Evolutionary conservation across 1,284 basidiomycete genomes (phyloP).

Genomic region (Earliella scabrosa): DNA sequence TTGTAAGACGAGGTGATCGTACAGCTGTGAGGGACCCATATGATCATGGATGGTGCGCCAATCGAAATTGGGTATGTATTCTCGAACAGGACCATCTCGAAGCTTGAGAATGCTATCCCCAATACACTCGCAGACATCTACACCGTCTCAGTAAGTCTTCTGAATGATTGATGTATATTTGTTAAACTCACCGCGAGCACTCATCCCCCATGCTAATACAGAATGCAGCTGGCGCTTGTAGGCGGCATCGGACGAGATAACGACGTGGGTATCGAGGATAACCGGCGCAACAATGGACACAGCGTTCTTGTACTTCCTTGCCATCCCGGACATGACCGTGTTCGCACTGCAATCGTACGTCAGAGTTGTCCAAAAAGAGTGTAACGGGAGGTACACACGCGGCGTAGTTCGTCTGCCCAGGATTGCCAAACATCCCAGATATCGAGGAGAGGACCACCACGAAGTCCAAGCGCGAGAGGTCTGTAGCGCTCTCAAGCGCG

Average conservation of each 20-base stretch:
- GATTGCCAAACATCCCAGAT: slow-evolving; percentile 39
- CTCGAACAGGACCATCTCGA: slow-evolving; percentile 21
- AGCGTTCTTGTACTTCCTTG: slow-evolving; percentile 37
- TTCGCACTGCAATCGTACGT: slow-evolving; percentile 37
- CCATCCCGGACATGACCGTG: slow-evolving; percentile 37
- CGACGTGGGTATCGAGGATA: slow-evolving; percentile 34
- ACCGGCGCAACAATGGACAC: slow-evolving; percentile 40
- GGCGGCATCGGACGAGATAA: slow-evolving; percentile 11
- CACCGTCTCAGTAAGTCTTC: too few species aligned
- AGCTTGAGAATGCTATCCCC: slow-evolving; percentile 33
- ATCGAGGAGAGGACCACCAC: slow-evolving; percentile 42
- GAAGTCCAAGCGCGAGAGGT: slow-evolving; percentile 39
- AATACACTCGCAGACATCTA: slow-evolving; percentile 39
- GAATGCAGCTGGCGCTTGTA: slow-evolving; percentile 20
- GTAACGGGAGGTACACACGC: too few species aligned
- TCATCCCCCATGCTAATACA: slow-evolving; percentile 33
- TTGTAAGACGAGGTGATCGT: slow-evolving; percentile 26
- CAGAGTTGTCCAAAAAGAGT: too few species aligned
- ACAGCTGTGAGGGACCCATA: slow-evolving; percentile 28
- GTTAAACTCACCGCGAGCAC: slow-evolving; percentile 33
- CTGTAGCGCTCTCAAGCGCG: slow-evolving; percentile 25
- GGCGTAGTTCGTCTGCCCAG: slow-evolving; percentile 46
- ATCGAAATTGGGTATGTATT: slow-evolving; percentile 37
- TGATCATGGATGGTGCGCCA: slow-evolving; percentile 30
- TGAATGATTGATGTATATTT: background rate